A percentile compares a stretch with the other conserved stretches of the same genome.
phyloP scores from a whole-genome alignment of 78 protist species.

The Dictyostelium firmibasis region DNA sequence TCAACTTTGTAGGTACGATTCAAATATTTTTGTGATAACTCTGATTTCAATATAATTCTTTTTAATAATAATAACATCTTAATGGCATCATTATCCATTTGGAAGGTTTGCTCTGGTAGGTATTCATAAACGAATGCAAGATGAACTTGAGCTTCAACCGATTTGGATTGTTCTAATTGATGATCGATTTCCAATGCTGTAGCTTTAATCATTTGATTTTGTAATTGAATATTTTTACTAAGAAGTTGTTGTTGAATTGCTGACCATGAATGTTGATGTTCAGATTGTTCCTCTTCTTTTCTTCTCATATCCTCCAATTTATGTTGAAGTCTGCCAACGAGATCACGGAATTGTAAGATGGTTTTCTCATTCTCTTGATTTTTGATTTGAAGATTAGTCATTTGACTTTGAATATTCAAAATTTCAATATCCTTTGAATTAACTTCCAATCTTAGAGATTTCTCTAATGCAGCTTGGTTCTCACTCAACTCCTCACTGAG shows the following conservation, averaged over 20 bases:
- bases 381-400: conserved; percentile 46
- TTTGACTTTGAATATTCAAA: conserved; percentile 52
- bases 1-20: conserved; percentile 65
- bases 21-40: conserved; percentile 37
- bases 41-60: conserved; percentile 35
- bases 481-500: conserved; percentile 55
- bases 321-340: conserved; percentile 61
- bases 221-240: conserved; percentile 48
- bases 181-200: conserved; percentile 69
- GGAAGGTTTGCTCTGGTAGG: conserved; percentile 59
- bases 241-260: conserved; percentile 47
- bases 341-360: conserved; percentile 55
- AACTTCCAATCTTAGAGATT: conserved; percentile 35
- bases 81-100: conserved; percentile 45
- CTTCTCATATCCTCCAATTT: conserved; percentile 63
- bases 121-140: conserved; percentile 28
- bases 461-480: conserved; percentile 76
- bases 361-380: conserved; percentile 49
- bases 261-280: conserved; percentile 31
- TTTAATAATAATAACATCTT: conserved; percentile 8
- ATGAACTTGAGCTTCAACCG: conserved; percentile 48
- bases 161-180: conserved; percentile 36
- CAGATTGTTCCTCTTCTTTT: conserved; percentile 57
- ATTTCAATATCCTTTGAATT: conserved; percentile 57
- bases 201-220: conserved; percentile 61